Percentiles rank a stretch among this genome's conserved stretches.
Conservation (phyloP, 2,329 filamentous ascomycete species). For the Magnaporthiopsis poae region DNA sequence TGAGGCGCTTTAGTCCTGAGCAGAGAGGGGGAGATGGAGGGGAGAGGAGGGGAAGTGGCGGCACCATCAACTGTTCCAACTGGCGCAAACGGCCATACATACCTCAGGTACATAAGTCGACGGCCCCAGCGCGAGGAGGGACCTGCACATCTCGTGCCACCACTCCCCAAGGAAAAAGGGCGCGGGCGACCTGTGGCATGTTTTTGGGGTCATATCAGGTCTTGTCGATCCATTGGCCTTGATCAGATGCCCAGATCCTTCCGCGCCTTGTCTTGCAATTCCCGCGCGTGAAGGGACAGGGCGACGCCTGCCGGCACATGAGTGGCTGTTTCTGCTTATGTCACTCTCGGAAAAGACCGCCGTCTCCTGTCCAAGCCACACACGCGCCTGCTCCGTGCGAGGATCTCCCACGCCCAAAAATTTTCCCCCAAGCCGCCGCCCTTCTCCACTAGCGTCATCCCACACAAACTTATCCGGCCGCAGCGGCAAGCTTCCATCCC, state of each 20-base stretch:
- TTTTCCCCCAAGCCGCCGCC: not conserved
- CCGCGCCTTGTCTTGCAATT: not conserved
- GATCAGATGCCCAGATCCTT: slow-evolving; percentile 4
- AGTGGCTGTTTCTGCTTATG: not conserved
- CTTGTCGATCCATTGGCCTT: slow-evolving; percentile 1
- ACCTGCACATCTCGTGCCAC: not conserved
- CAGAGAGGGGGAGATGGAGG: too few species aligned
- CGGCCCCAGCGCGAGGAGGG: not conserved
- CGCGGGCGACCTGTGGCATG: not conserved
- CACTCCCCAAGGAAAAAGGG: not conserved
- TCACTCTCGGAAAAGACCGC: slow-evolving; percentile 2
- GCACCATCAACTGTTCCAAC: not conserved
- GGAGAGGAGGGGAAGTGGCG: too few species aligned
- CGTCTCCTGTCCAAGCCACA: not conserved
- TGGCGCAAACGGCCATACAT: not conserved
- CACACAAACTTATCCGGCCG: not conserved
- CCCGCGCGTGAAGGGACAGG: not conserved
- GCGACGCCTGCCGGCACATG: not conserved
- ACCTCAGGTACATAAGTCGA: not conserved
- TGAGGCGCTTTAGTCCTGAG: too few species aligned
- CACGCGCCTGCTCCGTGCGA: not conserved
- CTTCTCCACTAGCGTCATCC: slow-evolving; percentile 4
- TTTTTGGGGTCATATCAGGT: slow-evolving; percentile 5
- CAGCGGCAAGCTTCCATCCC: not conserved
- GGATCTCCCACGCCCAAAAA: not conserved